Conservation (phyloP, 2,329 filamentous ascomycete species). For the Fusarium sp. region DNA sequence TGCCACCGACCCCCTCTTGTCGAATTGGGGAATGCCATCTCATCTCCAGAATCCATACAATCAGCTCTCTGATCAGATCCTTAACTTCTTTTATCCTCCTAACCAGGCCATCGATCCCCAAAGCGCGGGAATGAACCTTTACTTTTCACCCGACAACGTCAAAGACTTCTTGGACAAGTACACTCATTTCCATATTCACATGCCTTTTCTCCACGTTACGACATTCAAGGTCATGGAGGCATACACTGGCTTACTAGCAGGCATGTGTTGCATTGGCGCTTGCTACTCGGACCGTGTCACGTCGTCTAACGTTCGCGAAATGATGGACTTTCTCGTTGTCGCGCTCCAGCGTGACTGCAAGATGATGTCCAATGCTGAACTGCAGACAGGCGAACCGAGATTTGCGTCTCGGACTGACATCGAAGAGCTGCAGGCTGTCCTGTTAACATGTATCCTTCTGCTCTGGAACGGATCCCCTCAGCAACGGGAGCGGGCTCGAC, state of each 20-base stretch:
- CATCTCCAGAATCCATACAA: constrained; percentile 60
- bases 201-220: constrained; percentile 74
- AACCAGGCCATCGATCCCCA: constrained; percentile 57
- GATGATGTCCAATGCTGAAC: constrained; percentile 49
- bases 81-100: constrained; percentile 64
- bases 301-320: constrained; percentile 67
- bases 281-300: constrained; percentile 73
- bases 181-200: constrained; percentile 76
- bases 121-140: constrained; percentile 65
- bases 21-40: constrained; percentile 58
- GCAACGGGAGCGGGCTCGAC: constrained; percentile 69
- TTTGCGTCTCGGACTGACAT: constrained; percentile 54
- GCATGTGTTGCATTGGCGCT: constrained; percentile 76
- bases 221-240: constrained; percentile 72
- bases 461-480: constrained; percentile 73
- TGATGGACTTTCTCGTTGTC: constrained; percentile 69
- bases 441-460: constrained; percentile 67
- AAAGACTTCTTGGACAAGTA: constrained; percentile 75
- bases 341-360: constrained; percentile 65
- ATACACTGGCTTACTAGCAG: constrained; percentile 71
- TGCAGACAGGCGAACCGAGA: constrained; percentile 37
- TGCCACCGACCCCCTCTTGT: constrained; percentile 56
- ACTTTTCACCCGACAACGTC: constrained; percentile 72
- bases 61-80: constrained; percentile 63
- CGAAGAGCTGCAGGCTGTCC: constrained; percentile 72